Evolutionary conservation across 2,329 filamentous ascomycete genomes (phyloP).

Genomic region (Aspergillus clavatus): DNA sequence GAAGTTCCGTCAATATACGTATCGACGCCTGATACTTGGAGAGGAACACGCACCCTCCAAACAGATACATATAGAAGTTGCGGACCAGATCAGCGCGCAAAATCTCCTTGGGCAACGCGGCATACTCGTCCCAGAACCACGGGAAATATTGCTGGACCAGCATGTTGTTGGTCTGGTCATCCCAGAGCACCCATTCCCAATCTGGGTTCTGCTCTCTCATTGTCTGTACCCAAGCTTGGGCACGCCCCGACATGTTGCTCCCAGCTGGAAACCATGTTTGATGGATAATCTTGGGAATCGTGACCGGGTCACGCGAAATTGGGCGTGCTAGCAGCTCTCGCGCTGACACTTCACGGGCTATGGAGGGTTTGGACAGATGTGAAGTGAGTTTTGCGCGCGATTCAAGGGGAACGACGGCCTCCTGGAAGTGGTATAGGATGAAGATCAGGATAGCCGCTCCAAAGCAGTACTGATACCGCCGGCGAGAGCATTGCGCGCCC

Average conservation of each 20-base stretch:
- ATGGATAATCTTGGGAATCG: conserved; percentile 19
- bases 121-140: conserved; percentile 16
- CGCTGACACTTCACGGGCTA: conserved; percentile 4
- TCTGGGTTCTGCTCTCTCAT: conserved; percentile 12
- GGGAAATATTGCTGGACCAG: conserved; percentile 16
- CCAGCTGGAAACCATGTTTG: conserved; percentile 21
- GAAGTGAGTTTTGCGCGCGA: background rate
- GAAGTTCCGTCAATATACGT: background rate
- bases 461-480: background rate
- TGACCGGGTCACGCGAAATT: conserved; percentile 8
- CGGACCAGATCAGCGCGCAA: conserved; percentile 16
- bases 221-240: conserved; percentile 15
- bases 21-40: too few relatives aligned
- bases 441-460: background rate
- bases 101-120: conserved; percentile 16
- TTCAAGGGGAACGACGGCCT: background rate
- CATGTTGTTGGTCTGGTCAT: conserved; percentile 15
- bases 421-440: background rate
- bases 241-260: conserved; percentile 18
- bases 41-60: conserved; percentile 14
- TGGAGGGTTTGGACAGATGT: background rate
- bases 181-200: conserved; percentile 22
- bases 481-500: background rate
- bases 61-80: conserved; percentile 19
- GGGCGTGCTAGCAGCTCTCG: conserved; percentile 12